Evolutionary conservation across 495 filamentous ascomycete genomes (phyloP), one percentile per base, ranked within the genome.

Genomic region (Trypethelium eluteriae): DNA sequence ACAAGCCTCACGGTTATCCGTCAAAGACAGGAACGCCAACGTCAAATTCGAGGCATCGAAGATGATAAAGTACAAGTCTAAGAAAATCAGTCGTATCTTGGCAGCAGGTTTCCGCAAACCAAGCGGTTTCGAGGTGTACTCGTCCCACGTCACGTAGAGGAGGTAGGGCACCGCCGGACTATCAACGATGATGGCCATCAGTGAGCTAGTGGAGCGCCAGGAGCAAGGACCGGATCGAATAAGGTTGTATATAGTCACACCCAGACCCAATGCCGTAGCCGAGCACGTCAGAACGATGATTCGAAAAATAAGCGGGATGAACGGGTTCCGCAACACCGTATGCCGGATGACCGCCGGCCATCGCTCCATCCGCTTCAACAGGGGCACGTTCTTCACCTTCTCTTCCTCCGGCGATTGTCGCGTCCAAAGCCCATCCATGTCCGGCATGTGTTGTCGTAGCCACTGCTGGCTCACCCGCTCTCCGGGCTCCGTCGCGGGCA

Each of bases 21-120:
- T 86, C 61, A 96, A 77, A 10, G 90, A 86, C 74, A 89, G 88
- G 74, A 98, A 96, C 10, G 95, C 92, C 71, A 98, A 77, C 62
- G 89, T 89, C 47, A 96, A 78, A 76, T 96, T 97, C 53, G 92
- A 90, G 1, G 92, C 90, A 74, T 96, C 91, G 76, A 98, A 96
- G 38, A 97, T 90, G 69, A 98, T 95, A 75, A 98, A 98, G 74
- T 96, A 84, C 2, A 98, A 81, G 77, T 98, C 94, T 67, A 96
- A 83, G 66, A 98, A 85, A 63, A 96, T 84, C 39, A 98, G 83
- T 32, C 89, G 84, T 70, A 96, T 88, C 73, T 98, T 98, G 32
- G 91, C 87, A 44, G 85, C 86, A 2, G 91, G 85, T 5, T 85
- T 86, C 38, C 94, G 88, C 65, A 98, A 79, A 4, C 94, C 94